A percentile compares a stretch with the other conserved stretches of the same genome.
These are phyloP conservation scores for Talaromyces sp. DNA, from an alignment of 2,329 filamentous ascomycete species.

Conservation along the genomic window DNA sequence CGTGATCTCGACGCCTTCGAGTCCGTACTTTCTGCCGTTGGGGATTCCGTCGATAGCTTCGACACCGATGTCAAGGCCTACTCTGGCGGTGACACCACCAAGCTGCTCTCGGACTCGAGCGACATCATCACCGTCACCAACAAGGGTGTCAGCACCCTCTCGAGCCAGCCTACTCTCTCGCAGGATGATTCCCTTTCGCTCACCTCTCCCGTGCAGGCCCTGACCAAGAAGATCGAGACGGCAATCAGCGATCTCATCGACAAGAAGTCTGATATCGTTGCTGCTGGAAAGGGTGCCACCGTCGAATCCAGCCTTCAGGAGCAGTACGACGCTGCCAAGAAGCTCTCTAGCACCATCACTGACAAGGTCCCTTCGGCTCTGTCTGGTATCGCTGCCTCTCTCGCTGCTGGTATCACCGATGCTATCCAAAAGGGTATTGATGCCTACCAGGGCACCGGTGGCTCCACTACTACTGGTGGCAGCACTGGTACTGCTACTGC, in stretches of 20 bases:
- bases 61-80: conserved; percentile 21
- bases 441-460: conserved; percentile 19
- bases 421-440: conserved; percentile 29
- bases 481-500: not conserved
- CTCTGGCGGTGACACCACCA: conserved; percentile 19
- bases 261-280: conserved; percentile 24
- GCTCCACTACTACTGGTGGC: not conserved
- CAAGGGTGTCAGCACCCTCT: conserved; percentile 21
- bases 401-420: conserved; percentile 25
- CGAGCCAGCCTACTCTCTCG: conserved; percentile 18
- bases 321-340: conserved; percentile 23
- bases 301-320: conserved; percentile 21
- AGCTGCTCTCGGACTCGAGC: conserved; percentile 19
- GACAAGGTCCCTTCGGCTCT: conserved; percentile 26
- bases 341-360: conserved; percentile 24
- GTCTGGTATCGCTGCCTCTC: conserved; percentile 19
- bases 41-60: conserved; percentile 17
- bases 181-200: conserved; percentile 24
- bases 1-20: conserved; percentile 12
- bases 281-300: conserved; percentile 18
- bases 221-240: conserved; percentile 22
- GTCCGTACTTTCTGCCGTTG: conserved; percentile 14
- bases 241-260: conserved; percentile 20
- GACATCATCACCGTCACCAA: conserved; percentile 21
- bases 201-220: conserved; percentile 21